Evolutionary conservation across 768 basidiomycete species (phyloP).

Genomic region (Boletus rufocinnamomeus): DNA sequence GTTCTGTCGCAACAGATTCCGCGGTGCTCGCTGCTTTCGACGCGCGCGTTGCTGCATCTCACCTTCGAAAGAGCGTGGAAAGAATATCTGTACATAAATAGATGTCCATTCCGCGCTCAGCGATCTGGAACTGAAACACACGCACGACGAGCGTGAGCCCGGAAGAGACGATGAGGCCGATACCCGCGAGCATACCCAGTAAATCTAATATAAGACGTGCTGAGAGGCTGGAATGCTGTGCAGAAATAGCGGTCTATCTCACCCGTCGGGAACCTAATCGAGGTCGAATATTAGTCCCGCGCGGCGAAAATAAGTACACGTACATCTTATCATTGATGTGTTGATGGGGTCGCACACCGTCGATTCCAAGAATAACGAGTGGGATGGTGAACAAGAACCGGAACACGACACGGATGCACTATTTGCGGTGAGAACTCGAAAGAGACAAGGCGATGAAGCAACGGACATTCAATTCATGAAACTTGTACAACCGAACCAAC

Average conservation of each 20-base stretch:
- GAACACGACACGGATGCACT: too few relatives aligned
- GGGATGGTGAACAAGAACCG: too few relatives aligned
- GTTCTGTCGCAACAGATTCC: slow-evolving; percentile 12
- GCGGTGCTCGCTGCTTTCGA: slow-evolving; percentile 21
- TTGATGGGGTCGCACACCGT: too few relatives aligned
- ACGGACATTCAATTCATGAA: too few relatives aligned
- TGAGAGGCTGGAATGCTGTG: background rate
- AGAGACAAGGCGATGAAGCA: background rate
- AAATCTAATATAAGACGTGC: slow-evolving; percentile 45
- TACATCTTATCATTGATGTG: too few relatives aligned
- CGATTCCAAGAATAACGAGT: too few relatives aligned
- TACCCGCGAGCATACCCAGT: slow-evolving; percentile 53
- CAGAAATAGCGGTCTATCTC: background rate
- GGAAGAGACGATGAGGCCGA: too few relatives aligned
- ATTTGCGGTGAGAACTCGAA: background rate
- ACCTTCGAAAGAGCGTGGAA: slow-evolving; percentile 72
- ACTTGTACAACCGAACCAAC: slow-evolving; percentile 73
- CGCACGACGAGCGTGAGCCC: slow-evolving; percentile 69
- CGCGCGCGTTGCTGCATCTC: slow-evolving; percentile 60
- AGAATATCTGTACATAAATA: slow-evolving; percentile 63
- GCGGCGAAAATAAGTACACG: too few relatives aligned
- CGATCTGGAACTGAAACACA: background rate
- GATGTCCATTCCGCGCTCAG: background rate
- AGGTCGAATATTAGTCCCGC: background rate
- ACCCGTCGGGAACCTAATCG: slow-evolving; percentile 32